Conservation (phyloP, 805 yeast genomes). For the Candida wancherniae region DNA sequence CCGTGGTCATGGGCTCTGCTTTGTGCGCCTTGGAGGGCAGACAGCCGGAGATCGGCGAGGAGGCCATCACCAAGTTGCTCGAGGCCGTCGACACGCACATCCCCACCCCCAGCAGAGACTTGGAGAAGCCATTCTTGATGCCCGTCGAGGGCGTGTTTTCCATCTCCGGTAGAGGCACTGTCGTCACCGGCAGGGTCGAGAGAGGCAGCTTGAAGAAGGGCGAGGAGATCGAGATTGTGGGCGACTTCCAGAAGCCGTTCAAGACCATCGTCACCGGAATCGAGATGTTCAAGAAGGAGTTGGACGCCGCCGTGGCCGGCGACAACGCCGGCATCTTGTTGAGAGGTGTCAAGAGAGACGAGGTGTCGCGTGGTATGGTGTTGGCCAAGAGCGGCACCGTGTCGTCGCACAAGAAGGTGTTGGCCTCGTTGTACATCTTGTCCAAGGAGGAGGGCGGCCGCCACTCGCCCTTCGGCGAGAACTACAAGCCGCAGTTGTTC, state of each 20-base stretch:
- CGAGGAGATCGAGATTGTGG: slow-evolving; percentile 97
- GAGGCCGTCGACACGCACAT: slow-evolving; percentile 90
- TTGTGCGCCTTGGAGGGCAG: slow-evolving; percentile 88
- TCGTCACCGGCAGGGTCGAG: slow-evolving; percentile 98
- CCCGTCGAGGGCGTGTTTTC: slow-evolving; percentile 97
- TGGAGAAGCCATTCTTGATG: slow-evolving; percentile 93
- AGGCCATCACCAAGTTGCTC: slow-evolving; percentile 78
- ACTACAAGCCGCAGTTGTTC: slow-evolving; percentile 97
- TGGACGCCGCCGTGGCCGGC: slow-evolving; percentile 97
- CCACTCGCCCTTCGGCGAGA: slow-evolving; percentile 93
- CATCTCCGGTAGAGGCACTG: slow-evolving; percentile 99
- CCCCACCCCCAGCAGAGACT: slow-evolving; percentile 95
- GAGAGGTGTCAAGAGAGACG: slow-evolving; percentile 98
- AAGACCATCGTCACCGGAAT: slow-evolving; percentile 97
- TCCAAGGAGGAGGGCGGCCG: slow-evolving; percentile 99
- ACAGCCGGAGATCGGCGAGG: slow-evolving; percentile 86
- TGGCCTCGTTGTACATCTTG: slow-evolving; percentile 88
- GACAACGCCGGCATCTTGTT: slow-evolving; percentile 97
- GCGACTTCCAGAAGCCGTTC: slow-evolving; percentile 77
- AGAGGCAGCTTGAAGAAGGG: slow-evolving; percentile 97
- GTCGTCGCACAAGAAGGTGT: slow-evolving; percentile 87
- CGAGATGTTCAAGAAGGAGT: slow-evolving; percentile 99
- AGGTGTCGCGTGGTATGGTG: slow-evolving; percentile 96
- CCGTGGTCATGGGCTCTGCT: slow-evolving; percentile 98
- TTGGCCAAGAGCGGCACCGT: slow-evolving; percentile 88